These are phyloP conservation scores for Sporisorium sorghi DNA, from an alignment of 1,284 basidiomycete species.

Conservation along the genomic window DNA sequence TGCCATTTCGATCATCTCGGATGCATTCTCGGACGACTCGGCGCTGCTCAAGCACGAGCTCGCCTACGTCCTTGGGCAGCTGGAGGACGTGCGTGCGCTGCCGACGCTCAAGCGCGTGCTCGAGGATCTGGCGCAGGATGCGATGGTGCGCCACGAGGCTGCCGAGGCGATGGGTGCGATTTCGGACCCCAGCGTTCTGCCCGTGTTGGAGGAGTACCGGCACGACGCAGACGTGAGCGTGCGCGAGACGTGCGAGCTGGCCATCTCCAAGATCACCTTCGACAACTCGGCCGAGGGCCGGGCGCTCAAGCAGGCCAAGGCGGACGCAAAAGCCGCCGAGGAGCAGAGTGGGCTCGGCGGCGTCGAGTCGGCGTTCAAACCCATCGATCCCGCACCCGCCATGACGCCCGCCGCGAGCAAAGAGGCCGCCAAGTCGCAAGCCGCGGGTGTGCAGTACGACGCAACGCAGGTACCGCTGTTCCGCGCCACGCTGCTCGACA, in stretches of 20 bases:
- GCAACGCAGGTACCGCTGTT: slow-evolving; percentile 73
- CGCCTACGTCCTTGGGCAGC: slow-evolving; percentile 96
- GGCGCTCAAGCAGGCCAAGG: slow-evolving; percentile 56
- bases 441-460: slow-evolving; percentile 44
- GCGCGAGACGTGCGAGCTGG: slow-evolving; percentile 97
- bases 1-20: slow-evolving; percentile 85
- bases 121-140: slow-evolving; percentile 79
- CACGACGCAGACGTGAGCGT: slow-evolving; percentile 82
- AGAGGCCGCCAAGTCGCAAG: slow-evolving; percentile 34
- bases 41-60: slow-evolving; percentile 96
- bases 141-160: slow-evolving; percentile 99
- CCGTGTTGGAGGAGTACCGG: slow-evolving; percentile 80
- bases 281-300: slow-evolving; percentile 74
- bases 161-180: slow-evolving; percentile 99
- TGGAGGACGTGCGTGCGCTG: slow-evolving; percentile 80
- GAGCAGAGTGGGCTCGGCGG: slow-evolving; percentile 32
- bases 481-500: slow-evolving; percentile 78
- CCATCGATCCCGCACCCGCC: slow-evolving; percentile 92
- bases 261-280: slow-evolving; percentile 93
- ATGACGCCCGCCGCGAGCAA: slow-evolving; percentile 60
- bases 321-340: slow-evolving; percentile 22
- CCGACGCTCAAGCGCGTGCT: slow-evolving; percentile 84
- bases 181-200: slow-evolving; percentile 77
- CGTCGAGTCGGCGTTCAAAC: slow-evolving; percentile 74
- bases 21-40: slow-evolving; percentile 87